phyloP scores from a whole-genome alignment of 75 land plant genomes.

The Selaginella tamariscina region DNA sequence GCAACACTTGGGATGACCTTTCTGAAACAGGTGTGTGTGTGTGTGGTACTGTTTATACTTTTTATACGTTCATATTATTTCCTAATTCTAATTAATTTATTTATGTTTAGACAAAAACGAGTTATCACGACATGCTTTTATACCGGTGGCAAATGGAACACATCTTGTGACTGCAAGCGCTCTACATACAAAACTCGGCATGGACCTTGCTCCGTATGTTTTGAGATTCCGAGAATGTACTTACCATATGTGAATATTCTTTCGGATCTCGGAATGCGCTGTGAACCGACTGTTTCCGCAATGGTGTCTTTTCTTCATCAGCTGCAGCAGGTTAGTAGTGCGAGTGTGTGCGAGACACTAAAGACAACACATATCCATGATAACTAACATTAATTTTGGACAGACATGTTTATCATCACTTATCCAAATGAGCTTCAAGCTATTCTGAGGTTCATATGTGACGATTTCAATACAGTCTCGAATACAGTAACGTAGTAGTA shows the following conservation, averaged over 20 bases:
- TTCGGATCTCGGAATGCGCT: constrained; percentile 69
- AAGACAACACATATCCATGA: too few species aligned
- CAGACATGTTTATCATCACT: constrained; percentile 63
- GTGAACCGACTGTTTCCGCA: constrained; percentile 38
- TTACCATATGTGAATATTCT: constrained; percentile 75
- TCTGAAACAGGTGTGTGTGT: constrained; percentile 61
- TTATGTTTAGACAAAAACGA: constrained; percentile 50
- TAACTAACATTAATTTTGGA: too few species aligned
- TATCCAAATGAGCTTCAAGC: constrained; percentile 97
- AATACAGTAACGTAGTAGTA: constrained; percentile 32
- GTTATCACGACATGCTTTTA: constrained; percentile 45
- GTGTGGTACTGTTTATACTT: not conserved
- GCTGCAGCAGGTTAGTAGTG: too few species aligned
- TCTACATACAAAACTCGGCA: constrained; percentile 50
- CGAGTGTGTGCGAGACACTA: too few species aligned
- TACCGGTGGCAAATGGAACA: constrained; percentile 92
- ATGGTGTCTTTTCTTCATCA: constrained; percentile 49
- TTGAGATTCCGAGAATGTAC: constrained; percentile 67
- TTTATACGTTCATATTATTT: not conserved
- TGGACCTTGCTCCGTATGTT: constrained; percentile 77
- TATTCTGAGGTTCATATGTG: constrained; percentile 57
- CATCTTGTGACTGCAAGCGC: constrained; percentile 56
- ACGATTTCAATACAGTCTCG: constrained; percentile 15
- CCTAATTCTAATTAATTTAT: too few species aligned
- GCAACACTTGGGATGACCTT: constrained; percentile 56